These are phyloP conservation scores for Rhododendron vialii DNA, from an alignment of 148 eudicot species.

Conservation along the genomic window DNA sequence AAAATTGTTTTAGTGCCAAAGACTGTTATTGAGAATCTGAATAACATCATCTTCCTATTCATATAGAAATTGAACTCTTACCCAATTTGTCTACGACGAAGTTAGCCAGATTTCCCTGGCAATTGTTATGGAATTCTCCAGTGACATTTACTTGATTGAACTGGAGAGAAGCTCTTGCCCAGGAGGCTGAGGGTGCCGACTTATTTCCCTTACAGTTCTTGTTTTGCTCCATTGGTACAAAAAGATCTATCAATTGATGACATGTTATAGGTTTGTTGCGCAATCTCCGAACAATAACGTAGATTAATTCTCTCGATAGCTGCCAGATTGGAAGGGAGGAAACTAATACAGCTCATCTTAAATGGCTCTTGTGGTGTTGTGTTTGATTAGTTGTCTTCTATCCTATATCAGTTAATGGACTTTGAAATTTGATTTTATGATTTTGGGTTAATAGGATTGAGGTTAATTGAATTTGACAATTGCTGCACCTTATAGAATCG, in stretches of 20 bases:
- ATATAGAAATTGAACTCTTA: not conserved
- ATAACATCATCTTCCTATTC: not conserved
- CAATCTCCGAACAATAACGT: too few species aligned
- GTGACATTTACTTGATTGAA: not conserved
- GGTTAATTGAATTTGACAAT: not conserved
- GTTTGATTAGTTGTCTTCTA: not conserved
- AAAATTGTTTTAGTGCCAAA: not conserved
- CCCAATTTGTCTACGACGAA: not conserved
- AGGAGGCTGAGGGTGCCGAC: too few species aligned
- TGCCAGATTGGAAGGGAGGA: not conserved
- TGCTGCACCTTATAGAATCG: not conserved
- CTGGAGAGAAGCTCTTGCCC: not conserved
- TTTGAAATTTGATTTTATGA: not conserved
- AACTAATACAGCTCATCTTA: not conserved
- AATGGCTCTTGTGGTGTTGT: not conserved
- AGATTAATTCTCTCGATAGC: too few species aligned
- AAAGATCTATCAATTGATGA: too few species aligned
- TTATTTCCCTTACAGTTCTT: too few species aligned
- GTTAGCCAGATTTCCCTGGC: not conserved
- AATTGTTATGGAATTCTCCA: not conserved
- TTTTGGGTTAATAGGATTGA: not conserved
- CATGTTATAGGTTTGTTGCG: too few species aligned
- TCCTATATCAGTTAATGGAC: not conserved
- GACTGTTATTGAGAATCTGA: not conserved
- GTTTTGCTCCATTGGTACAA: too few species aligned